A percentile compares a stretch with the other conserved stretches of the same genome.
phyloP scores from a whole-genome alignment of 441 rosid genomes.

The Capsella rubella region DNA sequence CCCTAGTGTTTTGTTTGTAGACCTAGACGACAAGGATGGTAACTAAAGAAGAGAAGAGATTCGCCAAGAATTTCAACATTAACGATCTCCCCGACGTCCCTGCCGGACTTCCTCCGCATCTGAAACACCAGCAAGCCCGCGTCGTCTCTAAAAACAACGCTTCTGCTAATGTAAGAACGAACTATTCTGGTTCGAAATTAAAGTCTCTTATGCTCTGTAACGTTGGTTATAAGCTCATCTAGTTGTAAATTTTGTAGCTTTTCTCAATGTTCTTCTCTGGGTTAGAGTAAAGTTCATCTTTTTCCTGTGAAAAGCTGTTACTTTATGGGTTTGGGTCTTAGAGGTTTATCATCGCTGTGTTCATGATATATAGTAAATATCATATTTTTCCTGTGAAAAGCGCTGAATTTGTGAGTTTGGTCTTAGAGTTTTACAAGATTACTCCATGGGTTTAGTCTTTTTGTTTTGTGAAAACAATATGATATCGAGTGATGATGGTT shows the following conservation, averaged over 20 bases:
- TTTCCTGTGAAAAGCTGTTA: slow-evolving; percentile 9
- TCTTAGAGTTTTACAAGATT: slow-evolving; percentile 10
- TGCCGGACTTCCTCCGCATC: slow-evolving; percentile 68
- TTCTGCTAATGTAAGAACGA: slow-evolving; percentile 60
- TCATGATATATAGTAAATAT: not conserved
- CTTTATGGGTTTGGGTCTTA: not conserved
- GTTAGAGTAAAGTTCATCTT: not conserved
- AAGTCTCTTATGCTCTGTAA: not conserved
- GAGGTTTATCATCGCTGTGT: not conserved
- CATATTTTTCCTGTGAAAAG: not conserved
- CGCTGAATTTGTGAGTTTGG: not conserved
- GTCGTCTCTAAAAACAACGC: slow-evolving; percentile 70
- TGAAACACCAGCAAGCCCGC: slow-evolving; percentile 66
- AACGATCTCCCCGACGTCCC: slow-evolving; percentile 83
- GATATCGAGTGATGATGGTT: slow-evolving; percentile 1
- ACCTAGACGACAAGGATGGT: slow-evolving; percentile 37
- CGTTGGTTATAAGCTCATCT: not conserved
- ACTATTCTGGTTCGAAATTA: not conserved
- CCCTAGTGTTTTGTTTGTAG: slow-evolving; percentile 18
- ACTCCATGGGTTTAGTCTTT: not conserved
- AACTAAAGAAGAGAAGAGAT: slow-evolving; percentile 28
- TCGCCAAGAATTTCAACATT: slow-evolving; percentile 47
- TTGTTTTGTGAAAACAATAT: not conserved
- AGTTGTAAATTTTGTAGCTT: not conserved
- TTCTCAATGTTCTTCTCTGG: not conserved